phyloP scores from a whole-genome alignment of 257 asterid species.

The Solanum sitiens region DNA sequence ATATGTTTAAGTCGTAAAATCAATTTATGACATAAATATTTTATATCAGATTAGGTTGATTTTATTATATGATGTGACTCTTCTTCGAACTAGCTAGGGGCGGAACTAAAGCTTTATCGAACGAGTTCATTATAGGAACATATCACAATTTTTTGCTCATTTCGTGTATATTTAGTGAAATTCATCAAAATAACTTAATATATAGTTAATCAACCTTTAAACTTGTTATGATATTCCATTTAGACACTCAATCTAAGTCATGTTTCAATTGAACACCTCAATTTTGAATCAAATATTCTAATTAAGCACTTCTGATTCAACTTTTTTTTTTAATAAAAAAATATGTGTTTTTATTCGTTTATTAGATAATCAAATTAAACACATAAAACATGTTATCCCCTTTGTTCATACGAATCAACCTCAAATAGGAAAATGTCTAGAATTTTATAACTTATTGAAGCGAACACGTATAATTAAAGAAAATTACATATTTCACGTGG shows the following conservation, averaged over 20 bases:
- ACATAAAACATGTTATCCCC: background rate
- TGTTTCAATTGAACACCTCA: background rate
- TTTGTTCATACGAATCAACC: background rate
- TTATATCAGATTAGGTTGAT: background rate
- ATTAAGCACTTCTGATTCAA: background rate
- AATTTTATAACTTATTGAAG: background rate
- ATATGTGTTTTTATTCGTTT: background rate
- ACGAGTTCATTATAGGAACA: background rate
- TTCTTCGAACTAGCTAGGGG: background rate
- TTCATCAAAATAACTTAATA: too few species aligned
- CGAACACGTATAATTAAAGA: background rate
- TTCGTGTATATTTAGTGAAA: background rate
- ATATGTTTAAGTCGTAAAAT: background rate
- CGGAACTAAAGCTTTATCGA: background rate
- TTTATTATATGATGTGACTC: background rate
- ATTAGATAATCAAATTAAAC: background rate
- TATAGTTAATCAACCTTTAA: background rate
- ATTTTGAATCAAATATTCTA: background rate
- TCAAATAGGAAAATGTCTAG: background rate
- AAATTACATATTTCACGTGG: background rate
- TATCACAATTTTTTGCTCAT: background rate
- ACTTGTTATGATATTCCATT: background rate
- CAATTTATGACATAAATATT: accelerated
- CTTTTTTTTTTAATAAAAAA: background rate
- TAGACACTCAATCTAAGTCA: background rate